Evolutionary conservation across 192 early-diverging fungal genomes (phyloP), one percentile per base, ranked within the genome.

Genomic region (Coemansia nantahalensis): DNA sequence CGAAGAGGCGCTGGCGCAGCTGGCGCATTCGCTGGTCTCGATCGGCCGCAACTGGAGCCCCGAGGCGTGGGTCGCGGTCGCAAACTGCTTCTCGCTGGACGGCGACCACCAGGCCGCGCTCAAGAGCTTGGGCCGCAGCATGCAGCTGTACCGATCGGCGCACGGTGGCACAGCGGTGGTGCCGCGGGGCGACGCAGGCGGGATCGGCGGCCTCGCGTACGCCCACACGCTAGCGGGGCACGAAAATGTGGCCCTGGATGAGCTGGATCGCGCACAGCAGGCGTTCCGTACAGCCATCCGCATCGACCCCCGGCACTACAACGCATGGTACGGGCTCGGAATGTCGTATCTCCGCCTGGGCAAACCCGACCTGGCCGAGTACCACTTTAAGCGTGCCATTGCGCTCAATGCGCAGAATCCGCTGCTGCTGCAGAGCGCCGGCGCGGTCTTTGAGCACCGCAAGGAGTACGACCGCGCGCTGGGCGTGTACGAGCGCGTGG

Each of bases 271-370:
- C 19, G 90, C 92, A 3, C 75, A 83, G 54, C 72, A 79, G 41
- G 84, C 77, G 23, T 95, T 89, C 71, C 77, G 87, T 39, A 73
- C 68, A 8, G 90, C 91, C 1, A 63, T 90, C 21, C 75, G 80
- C 15, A 78, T 86, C 28, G 82, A 95, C 54, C 66, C 74, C 13
- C 73, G 92, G 14, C 88, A 92, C 45, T 93, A 89, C 51, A 87
- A 87, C 48, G 90, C 92, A 19, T 90, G 88, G 90, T 93, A 83
- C 54, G 92, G 92, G 4, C 57, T 97, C 52, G 92, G 88, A 2
- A 62, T 80, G 47, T 65, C 87, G 34, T 90, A 85, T 53, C 64
- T 80, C 48, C 77, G 82, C 9, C 79, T 87, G 45, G 90, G 89
- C 21, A 90, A 94, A 55, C 72, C 73, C 18, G 75, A 86, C 35